Evolutionary conservation across 805 yeast genomes (phyloP).

Genomic region (Torulaspora indica): DNA sequence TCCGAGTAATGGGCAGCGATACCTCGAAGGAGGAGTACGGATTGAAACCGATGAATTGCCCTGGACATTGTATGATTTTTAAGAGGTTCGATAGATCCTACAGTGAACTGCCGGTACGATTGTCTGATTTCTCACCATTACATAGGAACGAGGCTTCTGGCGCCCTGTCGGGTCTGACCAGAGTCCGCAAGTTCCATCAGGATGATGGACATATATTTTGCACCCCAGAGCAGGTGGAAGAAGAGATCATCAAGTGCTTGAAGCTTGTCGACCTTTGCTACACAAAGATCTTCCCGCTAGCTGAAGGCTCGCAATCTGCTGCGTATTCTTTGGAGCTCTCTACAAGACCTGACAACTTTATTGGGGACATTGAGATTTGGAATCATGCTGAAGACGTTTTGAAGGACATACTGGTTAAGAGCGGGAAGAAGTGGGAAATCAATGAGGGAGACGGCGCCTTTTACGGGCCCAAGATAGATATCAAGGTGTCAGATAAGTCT

Average conservation of each 20-base stretch:
- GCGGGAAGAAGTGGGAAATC: constrained; percentile 58
- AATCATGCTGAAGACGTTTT: constrained; percentile 70
- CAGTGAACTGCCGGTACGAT: constrained; percentile 79
- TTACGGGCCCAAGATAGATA: constrained; percentile 95
- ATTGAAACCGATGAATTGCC: constrained; percentile 92
- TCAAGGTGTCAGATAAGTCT: constrained; percentile 71
- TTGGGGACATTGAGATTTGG: constrained; percentile 81
- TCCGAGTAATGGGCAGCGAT: constrained; percentile 62
- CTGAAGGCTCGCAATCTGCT: constrained; percentile 13
- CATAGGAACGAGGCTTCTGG: constrained; percentile 96
- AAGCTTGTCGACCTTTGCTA: constrained; percentile 73
- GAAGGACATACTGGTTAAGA: constrained; percentile 50
- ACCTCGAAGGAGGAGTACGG: constrained; percentile 54
- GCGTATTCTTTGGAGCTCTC: constrained; percentile 70
- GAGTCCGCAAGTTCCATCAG: constrained; percentile 94
- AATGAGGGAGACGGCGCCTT: constrained; percentile 94
- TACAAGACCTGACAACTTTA: constrained; percentile 76
- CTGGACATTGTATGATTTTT: constrained; percentile 88
- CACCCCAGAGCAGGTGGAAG: constrained; percentile 63
- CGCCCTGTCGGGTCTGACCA: constrained; percentile 83
- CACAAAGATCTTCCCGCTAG: constrained; percentile 46
- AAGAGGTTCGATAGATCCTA: constrained; percentile 71
- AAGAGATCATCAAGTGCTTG: constrained; percentile 69
- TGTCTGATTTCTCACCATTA: constrained; percentile 83
- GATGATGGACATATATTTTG: constrained; percentile 98